phyloP scores from a whole-genome alignment of 225 moss, liverwort and hornwort genomes.

The Polytrichum formosum region DNA sequence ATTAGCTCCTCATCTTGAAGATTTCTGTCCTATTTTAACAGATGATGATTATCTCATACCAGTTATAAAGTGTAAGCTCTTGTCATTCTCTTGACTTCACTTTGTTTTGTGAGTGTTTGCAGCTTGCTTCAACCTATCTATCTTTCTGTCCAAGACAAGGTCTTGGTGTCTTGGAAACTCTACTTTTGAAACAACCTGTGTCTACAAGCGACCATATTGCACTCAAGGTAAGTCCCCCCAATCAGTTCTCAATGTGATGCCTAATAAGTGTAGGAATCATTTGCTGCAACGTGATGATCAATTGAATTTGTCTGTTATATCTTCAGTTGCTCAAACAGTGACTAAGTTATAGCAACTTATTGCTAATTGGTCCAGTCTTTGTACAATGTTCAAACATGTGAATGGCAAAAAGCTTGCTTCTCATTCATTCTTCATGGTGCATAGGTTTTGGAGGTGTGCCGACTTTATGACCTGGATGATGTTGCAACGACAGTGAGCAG shows the following conservation, averaged over 20 bases:
- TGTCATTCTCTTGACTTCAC: neutral
- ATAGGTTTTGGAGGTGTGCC: slow-evolving; percentile 87
- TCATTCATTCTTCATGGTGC: neutral
- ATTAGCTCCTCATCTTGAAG: neutral
- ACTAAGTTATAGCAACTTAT: too few relatives aligned
- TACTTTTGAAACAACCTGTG: slow-evolving; percentile 81
- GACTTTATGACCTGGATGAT: slow-evolving; percentile 75
- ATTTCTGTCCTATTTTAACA: neutral
- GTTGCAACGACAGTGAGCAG: slow-evolving; percentile 72
- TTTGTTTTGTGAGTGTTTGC: slow-evolving; percentile 26
- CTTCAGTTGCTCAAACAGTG: too few relatives aligned
- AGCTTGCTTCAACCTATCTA: slow-evolving; percentile 88
- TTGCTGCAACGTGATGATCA: too few relatives aligned
- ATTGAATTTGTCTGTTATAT: too few relatives aligned
- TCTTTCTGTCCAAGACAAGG: slow-evolving; percentile 91
- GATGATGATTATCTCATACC: neutral
- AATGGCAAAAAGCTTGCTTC: too few relatives aligned
- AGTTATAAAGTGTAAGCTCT: too few relatives aligned
- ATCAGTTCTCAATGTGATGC: neutral
- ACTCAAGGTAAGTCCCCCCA: slow-evolving; percentile 51
- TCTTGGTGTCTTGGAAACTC: slow-evolving; percentile 75
- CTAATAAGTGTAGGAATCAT: neutral
- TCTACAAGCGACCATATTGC: slow-evolving; percentile 72
- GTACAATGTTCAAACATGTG: too few relatives aligned
- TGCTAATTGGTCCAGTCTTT: too few relatives aligned